These are phyloP conservation scores for Arabis alpina DNA, from an alignment of 345 rosid genomes.

Conservation along the genomic window DNA sequence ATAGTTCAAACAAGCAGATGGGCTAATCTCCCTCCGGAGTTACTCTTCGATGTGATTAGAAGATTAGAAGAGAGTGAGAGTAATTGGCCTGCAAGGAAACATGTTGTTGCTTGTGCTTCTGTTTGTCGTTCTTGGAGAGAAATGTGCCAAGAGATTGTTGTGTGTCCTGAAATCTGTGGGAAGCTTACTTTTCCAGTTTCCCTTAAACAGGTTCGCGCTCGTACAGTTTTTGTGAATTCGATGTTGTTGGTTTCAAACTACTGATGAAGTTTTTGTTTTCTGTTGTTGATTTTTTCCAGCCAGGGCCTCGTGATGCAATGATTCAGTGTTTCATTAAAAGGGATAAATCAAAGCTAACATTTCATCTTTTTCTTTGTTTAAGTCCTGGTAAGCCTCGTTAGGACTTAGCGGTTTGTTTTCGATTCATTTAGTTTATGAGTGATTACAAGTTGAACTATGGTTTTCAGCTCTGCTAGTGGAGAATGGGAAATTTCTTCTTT, in stretches of 20 bases:
- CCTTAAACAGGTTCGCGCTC: constrained; percentile 56
- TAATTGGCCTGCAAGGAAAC: constrained; percentile 66
- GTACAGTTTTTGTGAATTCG: not conserved
- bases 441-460: not conserved
- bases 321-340: constrained; percentile 72
- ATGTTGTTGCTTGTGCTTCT: constrained; percentile 69
- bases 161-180: constrained; percentile 66
- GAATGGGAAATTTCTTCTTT: constrained; percentile 75
- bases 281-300: constrained; percentile 44
- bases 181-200: constrained; percentile 71
- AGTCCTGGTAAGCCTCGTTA: constrained; percentile 57
- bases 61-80: constrained; percentile 70
- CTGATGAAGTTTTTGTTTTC: constrained; percentile 9
- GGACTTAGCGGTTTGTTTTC: not conserved
- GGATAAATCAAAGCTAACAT: constrained; percentile 68
- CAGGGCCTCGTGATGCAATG: constrained; percentile 63
- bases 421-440: constrained; percentile 23
- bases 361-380: constrained; percentile 65
- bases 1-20: constrained; percentile 61
- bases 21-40: constrained; percentile 73
- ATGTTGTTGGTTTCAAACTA: not conserved
- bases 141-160: constrained; percentile 70
- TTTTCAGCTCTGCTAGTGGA: constrained; percentile 60
- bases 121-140: constrained; percentile 72
- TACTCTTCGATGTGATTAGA: constrained; percentile 63